Evolutionary conservation across 768 basidiomycete species (phyloP), one percentile per base, ranked within the genome.

Genomic region (Ephemerocybe angulata): DNA sequence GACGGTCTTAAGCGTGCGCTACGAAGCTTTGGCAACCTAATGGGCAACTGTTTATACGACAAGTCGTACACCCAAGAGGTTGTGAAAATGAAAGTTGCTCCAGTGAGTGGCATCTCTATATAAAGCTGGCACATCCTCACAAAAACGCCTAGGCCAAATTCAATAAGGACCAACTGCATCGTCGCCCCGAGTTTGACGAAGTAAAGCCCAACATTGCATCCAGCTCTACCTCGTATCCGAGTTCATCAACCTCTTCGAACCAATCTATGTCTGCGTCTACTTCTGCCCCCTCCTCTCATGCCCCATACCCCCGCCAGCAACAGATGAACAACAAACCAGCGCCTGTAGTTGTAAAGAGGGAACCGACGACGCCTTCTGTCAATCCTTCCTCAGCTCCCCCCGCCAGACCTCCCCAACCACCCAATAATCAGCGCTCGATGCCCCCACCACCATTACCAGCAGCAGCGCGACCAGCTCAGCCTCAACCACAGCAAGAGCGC

Each of bases 31-130:
- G 97, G 97, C 37, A 97, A 95, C 66, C 74, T 98, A 2, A 77
- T 98, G 15, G 97, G 97, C 1, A 96, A 97, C 63, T 99, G 97
- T 70, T 71, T 98, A n/a, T 98, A 98, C 63, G 97, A 98, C 73
- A 97, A 96, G 72, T 69, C 80, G 5, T 98, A 93, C 68, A 81
- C 90, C 0, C 80, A 87, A 46, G 89, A 95, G 65, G 77, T 99
- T 8, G 73, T 82, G 37, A 96, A 95, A 72, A 87, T 98, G 60
- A 96, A 92, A 67, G 84, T 91, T 0, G 80, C 82, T 28, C 83
- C 84, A 3, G 94, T 96, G 63, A 55, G 88, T 80, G 37, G 24
- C 29, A 43, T n/a, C 22, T 47, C 13, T n/a, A 42, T 4, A 25
- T 17, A 42, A 17, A 6, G 17, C 37, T 58, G 28, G 28, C 25